These are phyloP conservation scores for Salix koriyanagi DNA, from an alignment of 345 rosid genomes.

Conservation along the genomic window DNA sequence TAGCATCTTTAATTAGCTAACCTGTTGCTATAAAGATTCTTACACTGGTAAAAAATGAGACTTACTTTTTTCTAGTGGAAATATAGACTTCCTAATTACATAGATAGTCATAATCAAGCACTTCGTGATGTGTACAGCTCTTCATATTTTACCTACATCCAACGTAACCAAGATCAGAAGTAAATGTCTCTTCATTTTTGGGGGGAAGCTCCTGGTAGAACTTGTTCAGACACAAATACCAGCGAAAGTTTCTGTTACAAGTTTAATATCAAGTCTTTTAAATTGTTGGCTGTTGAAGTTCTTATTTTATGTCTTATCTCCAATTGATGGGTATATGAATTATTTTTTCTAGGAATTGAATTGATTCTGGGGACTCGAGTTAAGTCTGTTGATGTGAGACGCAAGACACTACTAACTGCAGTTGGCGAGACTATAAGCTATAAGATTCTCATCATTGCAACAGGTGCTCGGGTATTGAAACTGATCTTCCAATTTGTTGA, in stretches of 20 bases:
- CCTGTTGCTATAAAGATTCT: neutral
- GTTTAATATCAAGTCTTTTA: neutral
- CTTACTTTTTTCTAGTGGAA: neutral
- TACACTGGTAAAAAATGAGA: neutral
- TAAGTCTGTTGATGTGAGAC: constrained; percentile 82
- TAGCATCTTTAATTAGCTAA: neutral
- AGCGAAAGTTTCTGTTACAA: neutral
- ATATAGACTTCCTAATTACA: neutral
- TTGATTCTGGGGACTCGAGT: constrained; percentile 90
- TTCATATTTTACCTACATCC: neutral
- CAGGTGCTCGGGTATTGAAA: constrained; percentile 96
- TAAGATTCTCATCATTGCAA: constrained; percentile 80
- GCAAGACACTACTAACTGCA: constrained; percentile 78
- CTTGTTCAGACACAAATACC: neutral
- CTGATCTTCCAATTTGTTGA: constrained; percentile 26
- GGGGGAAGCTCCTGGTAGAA: neutral
- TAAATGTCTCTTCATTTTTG: neutral
- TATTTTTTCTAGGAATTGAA: constrained; percentile 64
- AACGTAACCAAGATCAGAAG: neutral
- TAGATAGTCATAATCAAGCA: neutral
- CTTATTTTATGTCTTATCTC: neutral
- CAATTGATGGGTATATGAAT: neutral
- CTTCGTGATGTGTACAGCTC: neutral
- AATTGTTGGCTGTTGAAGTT: neutral
- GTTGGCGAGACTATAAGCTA: constrained; percentile 93